These are phyloP conservation scores for Wickerhamomyces bisporus DNA, from an alignment of 805 yeast genomes.

Conservation along the genomic window DNA sequence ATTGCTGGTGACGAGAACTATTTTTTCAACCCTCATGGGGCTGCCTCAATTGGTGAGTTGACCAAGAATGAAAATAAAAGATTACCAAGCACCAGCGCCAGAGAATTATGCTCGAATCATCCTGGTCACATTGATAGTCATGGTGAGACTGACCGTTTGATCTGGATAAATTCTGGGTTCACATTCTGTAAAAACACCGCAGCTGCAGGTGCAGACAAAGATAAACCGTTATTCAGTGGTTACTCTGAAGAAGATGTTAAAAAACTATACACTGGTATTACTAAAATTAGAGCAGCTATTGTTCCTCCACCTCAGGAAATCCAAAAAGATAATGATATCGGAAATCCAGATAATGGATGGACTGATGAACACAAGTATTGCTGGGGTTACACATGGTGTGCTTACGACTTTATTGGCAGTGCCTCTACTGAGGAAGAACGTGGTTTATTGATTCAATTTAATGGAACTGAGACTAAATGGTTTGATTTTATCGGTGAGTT, in stretches of 20 bases:
- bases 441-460: conserved; percentile 13
- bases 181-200: conserved; percentile 44
- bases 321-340: conserved; percentile 20
- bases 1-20: conserved; percentile 34
- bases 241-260: conserved; percentile 25
- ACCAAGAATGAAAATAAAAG: conserved; percentile 17
- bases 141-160: conserved; percentile 27
- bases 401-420: conserved; percentile 37
- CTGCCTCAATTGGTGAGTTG: conserved; percentile 33
- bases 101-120: conserved; percentile 54
- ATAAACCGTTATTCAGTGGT: conserved; percentile 29
- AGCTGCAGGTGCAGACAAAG: conserved; percentile 31
- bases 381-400: conserved; percentile 41
- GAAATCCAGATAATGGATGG: conserved; percentile 37
- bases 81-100: conserved; percentile 11
- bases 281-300: conserved; percentile 32
- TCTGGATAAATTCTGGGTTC: conserved; percentile 73
- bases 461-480: conserved; percentile 9
- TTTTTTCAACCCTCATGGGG: conserved; percentile 31
- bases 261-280: conserved; percentile 27
- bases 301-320: conserved; percentile 33
- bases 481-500: conserved; percentile 22
- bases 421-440: conserved; percentile 9
- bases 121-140: conserved; percentile 53
- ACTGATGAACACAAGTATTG: conserved; percentile 30